Evolutionary conservation across 805 yeast species (phyloP), one percentile per base, ranked within the genome.

Genomic region (Kluyveromyces aestuarii): DNA sequence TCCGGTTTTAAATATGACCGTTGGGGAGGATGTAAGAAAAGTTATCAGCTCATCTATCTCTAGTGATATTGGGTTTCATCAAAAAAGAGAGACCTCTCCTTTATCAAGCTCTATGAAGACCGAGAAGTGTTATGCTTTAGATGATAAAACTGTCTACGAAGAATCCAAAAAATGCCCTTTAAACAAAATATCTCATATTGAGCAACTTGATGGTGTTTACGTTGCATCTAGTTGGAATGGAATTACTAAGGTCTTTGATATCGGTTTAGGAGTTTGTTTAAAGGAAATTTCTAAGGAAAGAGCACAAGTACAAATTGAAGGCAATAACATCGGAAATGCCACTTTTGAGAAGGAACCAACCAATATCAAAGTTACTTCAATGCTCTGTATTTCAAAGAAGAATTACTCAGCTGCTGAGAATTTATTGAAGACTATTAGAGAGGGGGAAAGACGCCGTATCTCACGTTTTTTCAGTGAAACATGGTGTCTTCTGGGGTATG

Each of bases 401-500:
- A 48, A 13, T 16, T 8, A 17, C 30, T 14, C 27, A 17, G 9
- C 8, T 2, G 6, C n/a, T 17, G n/a, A 37, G 17, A 38, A 17
- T 14, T 9, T 17, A 6, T 21, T 38, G 33, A 17, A 17, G 6
- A n/a, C 21, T 6, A n/a, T 7, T 25, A n/a, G 35, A 10, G 41
- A 43, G 8, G 59, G 63, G 14, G 49, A 53, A 35, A 40, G 41
- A 21, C 55, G 65, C 37, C 49, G 67, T 30, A 18, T 55, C 2
- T 35, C 27, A 2, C 42, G 48, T n/a, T 55, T 58, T 39, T 30
- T 50, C 7, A 21, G 37, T 2, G 45, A 50, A 5, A 44, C 53
- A 8, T 65, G 69, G 69, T 55, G 61, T 44, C 47, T 60, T n/a
- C 51, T 64, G 25, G 68, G 68, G 6, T 64, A 60, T 44, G 62